phyloP scores from a whole-genome alignment of 257 asterid species.

The Salvia rosmarinus region DNA sequence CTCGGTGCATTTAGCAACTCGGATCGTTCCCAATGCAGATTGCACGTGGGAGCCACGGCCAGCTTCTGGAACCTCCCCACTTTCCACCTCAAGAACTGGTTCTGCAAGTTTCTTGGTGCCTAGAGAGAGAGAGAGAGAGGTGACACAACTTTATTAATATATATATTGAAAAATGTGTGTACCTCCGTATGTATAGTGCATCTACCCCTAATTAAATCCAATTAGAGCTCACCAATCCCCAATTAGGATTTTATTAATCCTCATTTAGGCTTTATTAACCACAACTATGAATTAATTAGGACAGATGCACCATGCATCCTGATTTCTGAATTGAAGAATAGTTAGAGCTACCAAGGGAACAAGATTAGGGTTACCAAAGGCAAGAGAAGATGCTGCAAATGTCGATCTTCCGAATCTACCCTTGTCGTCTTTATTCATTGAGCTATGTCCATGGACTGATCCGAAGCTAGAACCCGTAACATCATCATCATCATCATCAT shows the following conservation, averaged over 20 bases:
- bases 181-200: too few species aligned
- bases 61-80: slow-evolving; percentile 41
- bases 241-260: too few species aligned
- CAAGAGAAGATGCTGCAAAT: slow-evolving; percentile 80
- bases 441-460: slow-evolving; percentile 50
- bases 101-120: slow-evolving; percentile 68
- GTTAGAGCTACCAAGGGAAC: slow-evolving; percentile 52
- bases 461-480: slow-evolving; percentile 80
- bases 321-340: not conserved
- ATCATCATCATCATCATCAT: slow-evolving; percentile 59
- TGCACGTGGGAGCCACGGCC: not conserved
- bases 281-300: too few species aligned
- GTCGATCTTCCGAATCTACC: slow-evolving; percentile 69
- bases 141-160: not conserved
- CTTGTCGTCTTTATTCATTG: slow-evolving; percentile 44
- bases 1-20: slow-evolving; percentile 32
- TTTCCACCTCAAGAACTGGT: slow-evolving; percentile 56
- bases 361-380: slow-evolving; percentile 56
- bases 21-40: slow-evolving; percentile 22
- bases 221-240: too few species aligned
- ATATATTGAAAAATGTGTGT: too few species aligned
- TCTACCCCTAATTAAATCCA: too few species aligned
- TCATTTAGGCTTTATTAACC: too few species aligned
- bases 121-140: slow-evolving; percentile 15
- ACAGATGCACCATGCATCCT: too few species aligned